Conservation (phyloP, 768 basidiomycete genomes). For the Podaxis carcinomalis region DNA sequence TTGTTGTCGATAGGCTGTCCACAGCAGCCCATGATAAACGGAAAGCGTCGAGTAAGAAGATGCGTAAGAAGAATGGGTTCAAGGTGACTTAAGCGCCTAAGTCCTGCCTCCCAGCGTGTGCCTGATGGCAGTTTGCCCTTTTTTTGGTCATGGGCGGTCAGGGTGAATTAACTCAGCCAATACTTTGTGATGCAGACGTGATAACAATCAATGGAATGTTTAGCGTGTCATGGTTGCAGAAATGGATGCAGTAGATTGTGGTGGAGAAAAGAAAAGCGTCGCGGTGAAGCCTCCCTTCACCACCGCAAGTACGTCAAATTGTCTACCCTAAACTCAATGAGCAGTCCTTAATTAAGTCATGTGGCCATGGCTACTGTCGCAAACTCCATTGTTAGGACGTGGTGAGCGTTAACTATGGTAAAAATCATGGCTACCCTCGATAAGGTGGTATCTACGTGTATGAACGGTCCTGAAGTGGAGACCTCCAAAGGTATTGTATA, state of each 20-base stretch:
- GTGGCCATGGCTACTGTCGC: not conserved
- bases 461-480: too few relatives aligned
- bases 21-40: slow-evolving; percentile 61
- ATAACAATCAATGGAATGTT: not conserved
- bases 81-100: not conserved
- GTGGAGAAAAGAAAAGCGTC: not conserved
- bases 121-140: slow-evolving; percentile 24
- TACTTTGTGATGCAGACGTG: not conserved
- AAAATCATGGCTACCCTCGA: too few relatives aligned
- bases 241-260: not conserved
- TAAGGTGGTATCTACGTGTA: too few relatives aligned
- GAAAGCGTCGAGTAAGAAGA: slow-evolving; percentile 5
- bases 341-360: not conserved
- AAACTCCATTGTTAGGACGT: too few relatives aligned
- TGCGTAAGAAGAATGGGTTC: slow-evolving; percentile 7
- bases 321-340: not conserved
- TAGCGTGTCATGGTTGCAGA: not conserved
- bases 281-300: not conserved
- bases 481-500: too few relatives aligned
- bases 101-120: slow-evolving; percentile 9
- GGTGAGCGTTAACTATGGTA: too few relatives aligned
- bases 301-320: not conserved
- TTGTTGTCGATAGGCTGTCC: slow-evolving; percentile 38
- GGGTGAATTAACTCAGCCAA: not conserved
- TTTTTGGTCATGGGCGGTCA: slow-evolving; percentile 8